Conservation (phyloP, 2,329 filamentous ascomycete species). For the Cladorrhinum sp. region DNA sequence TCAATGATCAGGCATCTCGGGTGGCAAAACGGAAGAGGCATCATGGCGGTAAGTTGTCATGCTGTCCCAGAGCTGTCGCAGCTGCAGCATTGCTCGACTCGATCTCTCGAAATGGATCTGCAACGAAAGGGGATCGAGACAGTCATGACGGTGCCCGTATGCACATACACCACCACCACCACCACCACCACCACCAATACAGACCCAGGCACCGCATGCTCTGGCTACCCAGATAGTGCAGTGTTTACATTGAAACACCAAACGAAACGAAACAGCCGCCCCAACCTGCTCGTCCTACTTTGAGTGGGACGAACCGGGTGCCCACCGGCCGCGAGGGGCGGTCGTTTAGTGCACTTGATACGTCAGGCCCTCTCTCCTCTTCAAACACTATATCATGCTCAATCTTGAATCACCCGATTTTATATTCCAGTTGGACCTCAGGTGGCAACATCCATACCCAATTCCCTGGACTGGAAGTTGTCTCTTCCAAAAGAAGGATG, state of each 20-base stretch:
- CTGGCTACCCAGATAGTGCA: neutral
- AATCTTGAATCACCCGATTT: neutral
- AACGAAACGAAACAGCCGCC: conserved; percentile 3
- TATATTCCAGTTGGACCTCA: neutral
- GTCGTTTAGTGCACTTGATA: neutral
- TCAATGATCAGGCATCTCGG: neutral
- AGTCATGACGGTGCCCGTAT: neutral
- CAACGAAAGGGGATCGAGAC: neutral
- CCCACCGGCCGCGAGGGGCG: neutral
- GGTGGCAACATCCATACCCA: neutral
- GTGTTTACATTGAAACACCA: conserved; percentile 3
- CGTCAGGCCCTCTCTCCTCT: neutral
- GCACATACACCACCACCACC: no score
- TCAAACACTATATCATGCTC: neutral
- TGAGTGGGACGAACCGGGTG: neutral
- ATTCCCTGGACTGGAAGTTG: neutral
- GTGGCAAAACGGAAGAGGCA: neutral
- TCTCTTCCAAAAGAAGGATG: neutral
- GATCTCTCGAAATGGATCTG: neutral
- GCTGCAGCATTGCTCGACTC: neutral
- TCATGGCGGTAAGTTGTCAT: neutral
- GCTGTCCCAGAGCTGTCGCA: neutral
- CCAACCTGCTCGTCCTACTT: neutral
- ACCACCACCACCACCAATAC: no score
- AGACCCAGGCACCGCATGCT: neutral